A percentile compares a stretch with the other conserved stretches of the same genome.
phyloP scores from a whole-genome alignment of 108 stramenopile species.

The Hondaea fermentalgiana region DNA sequence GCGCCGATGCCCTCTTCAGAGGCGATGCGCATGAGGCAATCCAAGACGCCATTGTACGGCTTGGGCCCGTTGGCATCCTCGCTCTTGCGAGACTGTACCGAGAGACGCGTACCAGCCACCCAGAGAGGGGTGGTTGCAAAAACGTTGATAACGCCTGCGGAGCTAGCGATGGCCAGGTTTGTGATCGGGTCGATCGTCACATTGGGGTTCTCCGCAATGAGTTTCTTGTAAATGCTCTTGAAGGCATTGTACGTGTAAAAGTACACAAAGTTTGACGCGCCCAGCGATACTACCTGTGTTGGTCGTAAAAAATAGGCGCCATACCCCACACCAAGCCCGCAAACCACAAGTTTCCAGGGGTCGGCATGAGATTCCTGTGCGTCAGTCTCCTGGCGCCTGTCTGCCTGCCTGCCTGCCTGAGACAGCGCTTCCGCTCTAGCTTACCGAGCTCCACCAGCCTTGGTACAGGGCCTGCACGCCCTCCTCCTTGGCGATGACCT shows the following conservation, averaged over 20 bases:
- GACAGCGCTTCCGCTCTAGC: background rate
- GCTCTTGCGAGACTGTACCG: constrained; percentile 19
- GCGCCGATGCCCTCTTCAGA: constrained; percentile 33
- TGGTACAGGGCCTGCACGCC: constrained; percentile 1
- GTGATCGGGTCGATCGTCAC: constrained; percentile 7
- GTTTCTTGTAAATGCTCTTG: constrained; percentile 13
- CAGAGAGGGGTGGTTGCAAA: constrained; percentile 41
- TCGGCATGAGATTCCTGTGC: background rate
- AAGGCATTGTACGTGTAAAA: constrained; percentile 20
- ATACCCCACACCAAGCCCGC: too few relatives aligned
- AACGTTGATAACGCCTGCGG: constrained; percentile 40
- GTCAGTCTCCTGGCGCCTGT: background rate
- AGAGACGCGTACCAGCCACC: constrained; percentile 42
- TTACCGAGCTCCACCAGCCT: background rate
- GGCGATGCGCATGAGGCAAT: background rate
- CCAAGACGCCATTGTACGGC: constrained; percentile 2
- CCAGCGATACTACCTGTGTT: background rate
- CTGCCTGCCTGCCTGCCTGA: background rate
- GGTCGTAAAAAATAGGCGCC: too few relatives aligned
- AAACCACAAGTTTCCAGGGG: background rate
- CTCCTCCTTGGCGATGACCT: constrained; percentile 1
- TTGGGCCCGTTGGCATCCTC: background rate
- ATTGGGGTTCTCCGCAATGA: constrained; percentile 3
- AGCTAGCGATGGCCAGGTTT: background rate
- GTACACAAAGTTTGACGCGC: constrained; percentile 19